Conservation (phyloP, 768 basidiomycete genomes). For the Trametes punicea region DNA sequence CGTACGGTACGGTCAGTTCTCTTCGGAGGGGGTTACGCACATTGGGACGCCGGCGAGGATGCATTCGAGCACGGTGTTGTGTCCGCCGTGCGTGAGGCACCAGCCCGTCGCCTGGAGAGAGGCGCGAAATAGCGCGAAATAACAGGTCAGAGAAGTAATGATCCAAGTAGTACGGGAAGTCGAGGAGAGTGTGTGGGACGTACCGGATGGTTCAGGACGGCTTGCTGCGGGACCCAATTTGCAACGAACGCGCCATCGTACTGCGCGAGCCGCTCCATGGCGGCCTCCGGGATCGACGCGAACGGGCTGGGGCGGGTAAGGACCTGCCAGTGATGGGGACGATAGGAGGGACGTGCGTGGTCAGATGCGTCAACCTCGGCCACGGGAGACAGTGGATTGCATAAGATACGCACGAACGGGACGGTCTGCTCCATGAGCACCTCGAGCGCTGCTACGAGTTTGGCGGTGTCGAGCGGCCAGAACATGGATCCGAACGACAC, state of each 20-base stretch:
- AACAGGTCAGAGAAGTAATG: neutral
- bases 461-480: conserved; percentile 21
- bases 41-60: conserved; percentile 5
- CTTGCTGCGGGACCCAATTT: conserved; percentile 1
- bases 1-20: neutral
- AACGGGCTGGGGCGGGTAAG: neutral
- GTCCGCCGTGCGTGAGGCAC: conserved; percentile 11
- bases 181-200: no score
- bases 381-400: conserved; percentile 6
- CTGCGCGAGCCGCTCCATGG: neutral
- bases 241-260: neutral
- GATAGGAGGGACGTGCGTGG: neutral
- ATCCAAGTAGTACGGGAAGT: no score
- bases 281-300: neutral
- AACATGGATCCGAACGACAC: conserved; percentile 19
- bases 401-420: conserved; percentile 18
- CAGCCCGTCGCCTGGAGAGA: conserved; percentile 2
- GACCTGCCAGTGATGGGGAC: neutral
- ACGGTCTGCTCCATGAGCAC: conserved; percentile 13
- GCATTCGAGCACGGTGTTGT: conserved; percentile 12
- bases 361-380: neutral
- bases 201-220: neutral
- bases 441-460: conserved; percentile 15
- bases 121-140: neutral
- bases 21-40: neutral